Conservation (phyloP, 257 asterid genomes). For the Rubia yunnanensis region DNA sequence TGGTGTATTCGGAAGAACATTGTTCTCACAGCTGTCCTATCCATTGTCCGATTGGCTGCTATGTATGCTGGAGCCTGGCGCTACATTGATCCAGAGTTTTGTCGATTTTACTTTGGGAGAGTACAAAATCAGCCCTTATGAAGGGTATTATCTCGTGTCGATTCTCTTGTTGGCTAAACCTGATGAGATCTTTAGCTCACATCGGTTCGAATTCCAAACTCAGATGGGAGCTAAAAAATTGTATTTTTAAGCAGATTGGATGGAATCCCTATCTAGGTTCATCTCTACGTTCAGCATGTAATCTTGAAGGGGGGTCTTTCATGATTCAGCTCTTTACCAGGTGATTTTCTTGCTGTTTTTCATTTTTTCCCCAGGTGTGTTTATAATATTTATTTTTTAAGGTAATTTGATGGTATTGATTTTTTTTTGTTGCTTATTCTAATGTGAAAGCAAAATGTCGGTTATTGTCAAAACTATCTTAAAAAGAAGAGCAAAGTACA, state of each 20-base stretch:
- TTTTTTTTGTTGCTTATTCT: not conserved
- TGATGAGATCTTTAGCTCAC: too few relatives aligned
- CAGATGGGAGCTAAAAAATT: slow-evolving; percentile 5
- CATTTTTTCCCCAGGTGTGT: not conserved
- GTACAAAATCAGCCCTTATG: slow-evolving; percentile 17
- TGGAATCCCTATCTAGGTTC: slow-evolving; percentile 9
- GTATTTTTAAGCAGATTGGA: slow-evolving; percentile 1
- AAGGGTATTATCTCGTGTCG: too few relatives aligned
- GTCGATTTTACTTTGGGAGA: slow-evolving; percentile 36
- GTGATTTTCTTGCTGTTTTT: slow-evolving; percentile 1
- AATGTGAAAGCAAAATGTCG: not conserved
- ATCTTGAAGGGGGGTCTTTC: slow-evolving; percentile 15
- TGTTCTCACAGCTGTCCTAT: slow-evolving; percentile 36
- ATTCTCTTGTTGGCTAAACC: too few relatives aligned
- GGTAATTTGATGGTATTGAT: not conserved
- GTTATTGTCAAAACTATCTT: not conserved
- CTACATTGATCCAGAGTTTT: slow-evolving; percentile 44
- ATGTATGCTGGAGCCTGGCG: slow-evolving; percentile 57
- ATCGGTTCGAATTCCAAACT: too few relatives aligned
- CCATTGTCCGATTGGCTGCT: slow-evolving; percentile 33
- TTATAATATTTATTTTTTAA: too few relatives aligned
- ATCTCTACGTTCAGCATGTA: not conserved
- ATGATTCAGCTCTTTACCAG: slow-evolving; percentile 8
- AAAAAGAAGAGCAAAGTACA: too few relatives aligned
- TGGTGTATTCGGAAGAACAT: slow-evolving; percentile 52